A percentile compares a stretch with the other conserved stretches of the same genome.
phyloP scores from a whole-genome alignment of 2,329 filamentous ascomycete species.

The Zymoseptoria brevis region DNA sequence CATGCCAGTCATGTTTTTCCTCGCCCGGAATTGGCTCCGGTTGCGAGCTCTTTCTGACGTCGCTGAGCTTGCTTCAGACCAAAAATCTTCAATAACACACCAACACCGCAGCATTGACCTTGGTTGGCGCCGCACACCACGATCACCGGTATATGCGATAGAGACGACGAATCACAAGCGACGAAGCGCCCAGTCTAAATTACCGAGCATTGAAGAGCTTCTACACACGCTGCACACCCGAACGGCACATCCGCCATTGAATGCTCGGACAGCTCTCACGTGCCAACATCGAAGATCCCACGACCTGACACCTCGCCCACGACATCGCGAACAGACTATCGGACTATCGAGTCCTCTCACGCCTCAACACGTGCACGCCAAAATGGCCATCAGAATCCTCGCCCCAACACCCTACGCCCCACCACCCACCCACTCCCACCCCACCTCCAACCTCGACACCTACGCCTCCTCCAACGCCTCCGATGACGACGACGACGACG shows the following conservation, averaged over 20 bases:
- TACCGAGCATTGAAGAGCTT: too few species aligned
- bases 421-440: constrained; percentile 18
- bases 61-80: neutral
- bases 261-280: too few species aligned
- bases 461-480: constrained; percentile 11
- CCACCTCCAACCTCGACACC: constrained; percentile 15
- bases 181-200: too few species aligned
- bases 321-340: too few species aligned
- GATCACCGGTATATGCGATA: too few species aligned
- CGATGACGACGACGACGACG: constrained; percentile 8
- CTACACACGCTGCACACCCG: too few species aligned
- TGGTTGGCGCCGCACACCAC: neutral
- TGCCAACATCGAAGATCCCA: too few species aligned
- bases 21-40: neutral
- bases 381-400: constrained; percentile 54
- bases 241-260: too few species aligned
- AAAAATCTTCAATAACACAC: neutral
- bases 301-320: too few species aligned
- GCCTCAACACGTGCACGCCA: neutral
- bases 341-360: too few species aligned
- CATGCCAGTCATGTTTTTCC: neutral
- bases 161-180: too few species aligned
- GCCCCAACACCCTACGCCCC: constrained; percentile 40
- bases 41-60: neutral
- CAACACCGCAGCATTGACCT: neutral